phyloP scores from a whole-genome alignment of 2,329 filamentous ascomycete genomes.

The Colletotrichum shisoi region DNA sequence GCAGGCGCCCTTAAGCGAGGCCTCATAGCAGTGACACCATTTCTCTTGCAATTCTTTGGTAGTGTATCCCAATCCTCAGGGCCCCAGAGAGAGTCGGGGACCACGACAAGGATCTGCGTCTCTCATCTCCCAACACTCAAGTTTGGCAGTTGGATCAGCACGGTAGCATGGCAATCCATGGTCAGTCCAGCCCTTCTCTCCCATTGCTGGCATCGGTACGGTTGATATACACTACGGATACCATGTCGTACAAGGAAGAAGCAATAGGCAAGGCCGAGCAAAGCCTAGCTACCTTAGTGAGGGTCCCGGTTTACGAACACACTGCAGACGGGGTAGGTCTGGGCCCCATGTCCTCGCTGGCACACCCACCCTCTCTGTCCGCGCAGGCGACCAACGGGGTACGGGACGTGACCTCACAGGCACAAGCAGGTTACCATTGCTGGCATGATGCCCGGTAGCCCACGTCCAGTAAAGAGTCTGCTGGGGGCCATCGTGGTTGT shows the following conservation, averaged over 20 bases:
- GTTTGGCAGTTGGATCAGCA: conserved; percentile 11
- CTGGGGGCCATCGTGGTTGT: conserved; percentile 7
- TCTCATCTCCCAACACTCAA: background rate
- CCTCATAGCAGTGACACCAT: background rate
- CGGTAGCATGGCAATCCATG: background rate
- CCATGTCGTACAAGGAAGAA: conserved; percentile 10
- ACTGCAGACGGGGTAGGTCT: background rate
- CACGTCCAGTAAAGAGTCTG: conserved; percentile 19
- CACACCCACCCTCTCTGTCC: conserved; percentile 12
- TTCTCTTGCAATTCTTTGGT: background rate
- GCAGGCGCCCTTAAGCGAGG: background rate
- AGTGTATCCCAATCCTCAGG: background rate
- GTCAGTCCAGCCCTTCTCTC: background rate
- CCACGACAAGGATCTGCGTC: background rate
- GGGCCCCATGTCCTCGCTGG: conserved; percentile 27
- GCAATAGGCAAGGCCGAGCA: conserved; percentile 15
- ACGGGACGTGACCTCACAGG: conserved; percentile 18
- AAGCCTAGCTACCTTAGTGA: background rate
- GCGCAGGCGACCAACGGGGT: conserved; percentile 24
- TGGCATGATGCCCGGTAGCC: conserved; percentile 32
- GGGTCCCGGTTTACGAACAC: too few species aligned
- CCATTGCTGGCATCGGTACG: conserved; percentile 4
- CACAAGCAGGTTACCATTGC: conserved; percentile 23
- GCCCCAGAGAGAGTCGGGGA: background rate
- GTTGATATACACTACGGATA: too few species aligned